Percentiles rank a stretch among this genome's conserved stretches.
Conservation (phyloP, 2,329 filamentous ascomycete species). For the Xylariales sp. region DNA sequence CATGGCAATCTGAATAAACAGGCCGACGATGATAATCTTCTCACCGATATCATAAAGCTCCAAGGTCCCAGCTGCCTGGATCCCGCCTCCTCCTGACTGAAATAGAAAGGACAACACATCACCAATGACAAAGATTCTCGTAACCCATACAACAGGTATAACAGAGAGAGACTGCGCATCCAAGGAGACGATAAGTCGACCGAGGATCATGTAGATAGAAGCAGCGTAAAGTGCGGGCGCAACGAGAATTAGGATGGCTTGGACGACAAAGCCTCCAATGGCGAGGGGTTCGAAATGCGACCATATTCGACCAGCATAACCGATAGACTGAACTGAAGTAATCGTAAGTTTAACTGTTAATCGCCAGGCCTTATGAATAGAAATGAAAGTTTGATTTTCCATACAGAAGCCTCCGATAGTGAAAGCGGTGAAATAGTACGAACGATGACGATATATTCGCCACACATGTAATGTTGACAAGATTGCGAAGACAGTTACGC, state of each 20-base stretch:
- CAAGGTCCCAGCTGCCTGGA: slow-evolving; percentile 21
- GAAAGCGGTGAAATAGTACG: slow-evolving; percentile 14
- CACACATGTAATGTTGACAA: slow-evolving; percentile 10
- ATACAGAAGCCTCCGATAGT: slow-evolving; percentile 8
- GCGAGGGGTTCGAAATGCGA: slow-evolving; percentile 11
- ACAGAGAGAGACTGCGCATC: slow-evolving; percentile 9
- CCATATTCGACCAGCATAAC: slow-evolving; percentile 16
- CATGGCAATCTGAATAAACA: slow-evolving; percentile 46
- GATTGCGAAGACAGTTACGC: slow-evolving; percentile 10
- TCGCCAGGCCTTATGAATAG: background rate
- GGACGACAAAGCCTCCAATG: slow-evolving; percentile 15
- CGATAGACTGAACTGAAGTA: slow-evolving; percentile 11
- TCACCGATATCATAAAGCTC: slow-evolving; percentile 27
- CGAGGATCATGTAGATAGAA: slow-evolving; percentile 32
- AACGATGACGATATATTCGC: slow-evolving; percentile 4
- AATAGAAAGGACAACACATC: slow-evolving; percentile 39
- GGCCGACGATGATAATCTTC: slow-evolving; percentile 41
- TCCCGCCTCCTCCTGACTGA: slow-evolving; percentile 30
- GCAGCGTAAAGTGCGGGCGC: slow-evolving; percentile 22
- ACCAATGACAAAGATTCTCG: slow-evolving; percentile 40
- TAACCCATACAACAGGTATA: slow-evolving; percentile 27
- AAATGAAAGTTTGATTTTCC: background rate
- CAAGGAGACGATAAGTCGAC: slow-evolving; percentile 22
- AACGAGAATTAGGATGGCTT: slow-evolving; percentile 16
- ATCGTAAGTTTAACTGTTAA: slow-evolving; percentile 2